These are phyloP conservation scores for Pleochaeta shiraiana DNA, from an alignment of 2,329 filamentous ascomycete species.

Conservation along the genomic window DNA sequence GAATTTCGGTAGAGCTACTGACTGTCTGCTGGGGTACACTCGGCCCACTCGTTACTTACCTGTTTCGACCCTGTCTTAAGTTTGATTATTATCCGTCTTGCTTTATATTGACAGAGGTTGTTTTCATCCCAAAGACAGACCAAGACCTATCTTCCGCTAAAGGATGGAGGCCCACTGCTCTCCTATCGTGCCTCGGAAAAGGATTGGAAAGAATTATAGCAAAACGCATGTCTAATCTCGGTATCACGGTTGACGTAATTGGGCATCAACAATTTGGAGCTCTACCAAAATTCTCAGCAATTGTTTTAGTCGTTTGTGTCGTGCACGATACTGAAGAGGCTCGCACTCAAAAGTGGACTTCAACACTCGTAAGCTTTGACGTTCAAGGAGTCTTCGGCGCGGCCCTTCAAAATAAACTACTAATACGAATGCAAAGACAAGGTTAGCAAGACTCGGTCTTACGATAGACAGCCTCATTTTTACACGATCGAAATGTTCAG, in stretches of 20 bases:
- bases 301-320: not conserved
- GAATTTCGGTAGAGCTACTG: not conserved
- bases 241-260: not conserved
- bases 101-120: not conserved
- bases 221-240: not conserved
- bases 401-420: not conserved
- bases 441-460: not conserved
- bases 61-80: not conserved
- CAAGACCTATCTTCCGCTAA: not conserved
- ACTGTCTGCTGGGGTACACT: not conserved
- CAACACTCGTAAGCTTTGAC: not conserved
- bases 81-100: not conserved
- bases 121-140: slow-evolving; percentile 9
- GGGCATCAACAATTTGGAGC: not conserved
- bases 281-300: not conserved
- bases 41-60: not conserved
- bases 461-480: not conserved
- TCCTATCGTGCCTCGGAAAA: not conserved
- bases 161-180: not conserved
- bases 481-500: not conserved
- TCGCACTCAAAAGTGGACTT: not conserved
- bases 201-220: not conserved
- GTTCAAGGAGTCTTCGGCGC: not conserved
- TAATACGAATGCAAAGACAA: not conserved
- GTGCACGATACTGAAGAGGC: not conserved